phyloP scores from a whole-genome alignment of 2,329 filamentous ascomycete genomes.

The Trichoderma afroharzianum region DNA sequence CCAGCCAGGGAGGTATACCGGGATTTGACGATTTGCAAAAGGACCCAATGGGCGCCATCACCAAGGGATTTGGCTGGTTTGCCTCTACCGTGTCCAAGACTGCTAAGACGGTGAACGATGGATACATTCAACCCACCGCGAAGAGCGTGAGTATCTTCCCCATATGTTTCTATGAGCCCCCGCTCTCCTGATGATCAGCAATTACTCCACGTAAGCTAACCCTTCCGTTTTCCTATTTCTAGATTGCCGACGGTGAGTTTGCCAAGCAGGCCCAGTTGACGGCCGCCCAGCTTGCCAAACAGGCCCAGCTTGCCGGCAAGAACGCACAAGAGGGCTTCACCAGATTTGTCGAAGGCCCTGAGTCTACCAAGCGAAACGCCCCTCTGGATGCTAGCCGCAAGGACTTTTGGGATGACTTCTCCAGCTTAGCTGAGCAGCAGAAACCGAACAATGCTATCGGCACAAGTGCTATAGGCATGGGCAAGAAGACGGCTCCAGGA shows the following conservation, averaged over 20 bases:
- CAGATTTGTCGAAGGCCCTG: conserved; percentile 79
- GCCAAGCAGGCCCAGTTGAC: conserved; percentile 62
- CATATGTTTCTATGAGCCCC: too few relatives aligned
- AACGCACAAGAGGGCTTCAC: conserved; percentile 76
- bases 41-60: conserved; percentile 83
- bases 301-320: conserved; percentile 66
- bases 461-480: conserved; percentile 58
- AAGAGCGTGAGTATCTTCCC: conserved; percentile 26
- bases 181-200: neutral
- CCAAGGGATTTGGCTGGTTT: conserved; percentile 94
- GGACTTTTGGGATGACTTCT: conserved; percentile 92
- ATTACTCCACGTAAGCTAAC: conserved; percentile 22
- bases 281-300: conserved; percentile 62
- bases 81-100: conserved; percentile 82
- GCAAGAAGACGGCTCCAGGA: conserved; percentile 35
- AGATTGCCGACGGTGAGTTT: conserved; percentile 79
- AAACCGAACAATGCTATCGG: conserved; percentile 51
- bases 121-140: conserved; percentile 89
- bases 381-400: conserved; percentile 63
- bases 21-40: conserved; percentile 85
- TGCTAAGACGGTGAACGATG: conserved; percentile 85
- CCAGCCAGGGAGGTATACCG: conserved; percentile 49
- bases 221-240: neutral
- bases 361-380: conserved; percentile 36
- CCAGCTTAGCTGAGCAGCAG: conserved; percentile 60